Base-by-base conservation (phyloP, 257 asterid species). In the Solanum pennellii region DNA sequence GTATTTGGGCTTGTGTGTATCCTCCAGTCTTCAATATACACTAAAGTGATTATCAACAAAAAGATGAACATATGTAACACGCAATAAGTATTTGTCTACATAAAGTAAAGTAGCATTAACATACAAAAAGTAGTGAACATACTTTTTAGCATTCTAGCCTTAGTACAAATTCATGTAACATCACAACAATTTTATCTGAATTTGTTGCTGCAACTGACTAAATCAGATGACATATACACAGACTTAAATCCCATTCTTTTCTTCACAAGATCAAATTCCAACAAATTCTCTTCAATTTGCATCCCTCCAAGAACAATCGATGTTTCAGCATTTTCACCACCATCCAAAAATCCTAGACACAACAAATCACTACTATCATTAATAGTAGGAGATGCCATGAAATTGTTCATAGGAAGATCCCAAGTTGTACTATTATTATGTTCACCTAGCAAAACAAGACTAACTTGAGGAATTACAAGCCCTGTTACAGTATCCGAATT, bases 251-350 rank as follows among this genome's bases (percentile, higher is more conserved):
- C 88, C 15, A 93, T 90, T 88, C 88, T 88, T 12, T 93, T 89
- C 2, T 88, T 65, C 62, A 27, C 96, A 41, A 93, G 73, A 89
- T 93, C 96, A 42, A 93, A 93, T 90, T 90, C 90, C 86, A 93
- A 72, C 56, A 93, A 60, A 47, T 93, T 92, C 56, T 92, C 91
- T 89, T 91, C 94, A 49, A 93, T 88, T 69, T 91, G 94, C 68
- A 89, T 80, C 3, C 93, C 93, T 13, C 96, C 93, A 42, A 91
- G 89, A 29, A 93, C 93, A 65, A 41, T 88, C 2, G 91, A 89
- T n/a, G 89, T 69, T 25, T 42, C 65, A 6, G 80, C 84, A 77
- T 68, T 66, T 16, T 83, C 76, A 15, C 89, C 91, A 7, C 92
- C 90, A 79, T 83, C 89, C 16, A 90, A 47, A 42, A 90, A 86